Conservation (phyloP, 148 eudicot species). For the Diospyros lotus region DNA sequence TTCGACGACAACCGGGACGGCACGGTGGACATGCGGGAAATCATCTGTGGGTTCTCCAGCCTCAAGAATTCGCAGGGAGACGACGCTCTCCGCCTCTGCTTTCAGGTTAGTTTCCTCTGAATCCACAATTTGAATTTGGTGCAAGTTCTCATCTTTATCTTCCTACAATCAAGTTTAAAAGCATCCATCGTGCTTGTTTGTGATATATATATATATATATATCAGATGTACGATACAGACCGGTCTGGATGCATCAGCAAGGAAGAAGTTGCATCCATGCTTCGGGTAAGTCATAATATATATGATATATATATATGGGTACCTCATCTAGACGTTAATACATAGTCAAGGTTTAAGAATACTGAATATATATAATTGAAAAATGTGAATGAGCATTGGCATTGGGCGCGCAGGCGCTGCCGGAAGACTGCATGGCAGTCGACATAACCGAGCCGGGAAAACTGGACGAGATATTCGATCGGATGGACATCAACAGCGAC, state of each 20-base stretch:
- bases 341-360: too few species aligned
- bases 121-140: neutral
- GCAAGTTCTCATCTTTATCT: neutral
- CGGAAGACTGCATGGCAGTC: constrained; percentile 41
- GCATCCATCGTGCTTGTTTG: too few species aligned
- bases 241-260: constrained; percentile 50
- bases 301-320: too few species aligned
- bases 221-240: constrained; percentile 57
- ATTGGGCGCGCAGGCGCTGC: constrained; percentile 34
- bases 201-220: too few species aligned
- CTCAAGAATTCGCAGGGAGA: constrained; percentile 48
- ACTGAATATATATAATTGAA: too few species aligned
- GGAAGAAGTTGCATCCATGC: constrained; percentile 57
- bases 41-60: constrained; percentile 43
- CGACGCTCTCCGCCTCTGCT: constrained; percentile 55
- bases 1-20: constrained; percentile 52
- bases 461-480: constrained; percentile 51
- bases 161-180: neutral
- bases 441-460: constrained; percentile 55
- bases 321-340: too few species aligned
- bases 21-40: constrained; percentile 53
- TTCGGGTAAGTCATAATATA: constrained; percentile 27
- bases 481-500: constrained; percentile 52
- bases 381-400: too few species aligned
- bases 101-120: constrained; percentile 26